These are phyloP conservation scores for Microcyclosporella mali DNA, from an alignment of 2,329 filamentous ascomycete species.

Conservation along the genomic window DNA sequence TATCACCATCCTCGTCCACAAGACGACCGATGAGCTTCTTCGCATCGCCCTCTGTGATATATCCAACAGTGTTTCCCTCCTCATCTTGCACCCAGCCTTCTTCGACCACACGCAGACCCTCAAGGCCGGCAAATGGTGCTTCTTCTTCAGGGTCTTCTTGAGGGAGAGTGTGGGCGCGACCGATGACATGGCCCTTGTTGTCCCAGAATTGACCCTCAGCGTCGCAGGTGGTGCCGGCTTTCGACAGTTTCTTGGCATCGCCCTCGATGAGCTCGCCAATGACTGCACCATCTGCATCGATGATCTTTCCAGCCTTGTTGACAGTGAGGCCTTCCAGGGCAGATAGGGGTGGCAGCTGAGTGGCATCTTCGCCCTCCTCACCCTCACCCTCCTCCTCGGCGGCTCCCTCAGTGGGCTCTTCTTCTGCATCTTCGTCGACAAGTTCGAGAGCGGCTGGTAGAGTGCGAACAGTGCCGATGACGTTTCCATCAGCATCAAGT, in stretches of 20 bases:
- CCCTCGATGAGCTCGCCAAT: slow-evolving; percentile 47
- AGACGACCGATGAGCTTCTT: slow-evolving; percentile 47
- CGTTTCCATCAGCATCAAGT: slow-evolving; percentile 54
- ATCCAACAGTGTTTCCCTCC: slow-evolving; percentile 41
- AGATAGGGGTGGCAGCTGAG: slow-evolving; percentile 42
- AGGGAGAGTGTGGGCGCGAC: slow-evolving; percentile 43
- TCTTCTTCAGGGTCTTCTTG: slow-evolving; percentile 45
- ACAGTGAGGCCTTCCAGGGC: slow-evolving; percentile 45
- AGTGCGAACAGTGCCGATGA: slow-evolving; percentile 53
- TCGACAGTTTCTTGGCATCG: slow-evolving; percentile 49
- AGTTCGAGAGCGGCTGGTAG: slow-evolving; percentile 41
- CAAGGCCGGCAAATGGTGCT: slow-evolving; percentile 45
- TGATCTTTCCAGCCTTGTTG: slow-evolving; percentile 48
- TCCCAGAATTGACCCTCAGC: slow-evolving; percentile 49
- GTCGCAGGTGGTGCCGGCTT: slow-evolving; percentile 41
- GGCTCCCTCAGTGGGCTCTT: slow-evolving; percentile 30
- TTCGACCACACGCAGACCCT: slow-evolving; percentile 46
- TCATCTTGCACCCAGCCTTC: slow-evolving; percentile 40
- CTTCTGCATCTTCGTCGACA: slow-evolving; percentile 27
- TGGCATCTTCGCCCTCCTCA: slow-evolving; percentile 29
- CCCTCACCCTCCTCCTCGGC: slow-evolving; percentile 30
- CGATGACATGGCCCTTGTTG: slow-evolving; percentile 48
- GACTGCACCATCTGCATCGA: slow-evolving; percentile 41
- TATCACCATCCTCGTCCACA: slow-evolving; percentile 49
- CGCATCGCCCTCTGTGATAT: slow-evolving; percentile 45